A percentile compares a stretch with the other conserved stretches of the same genome.
These are phyloP conservation scores for Stagonosporopsis chrysanthemi DNA, from an alignment of 2,329 filamentous ascomycete species.

Conservation along the genomic window DNA sequence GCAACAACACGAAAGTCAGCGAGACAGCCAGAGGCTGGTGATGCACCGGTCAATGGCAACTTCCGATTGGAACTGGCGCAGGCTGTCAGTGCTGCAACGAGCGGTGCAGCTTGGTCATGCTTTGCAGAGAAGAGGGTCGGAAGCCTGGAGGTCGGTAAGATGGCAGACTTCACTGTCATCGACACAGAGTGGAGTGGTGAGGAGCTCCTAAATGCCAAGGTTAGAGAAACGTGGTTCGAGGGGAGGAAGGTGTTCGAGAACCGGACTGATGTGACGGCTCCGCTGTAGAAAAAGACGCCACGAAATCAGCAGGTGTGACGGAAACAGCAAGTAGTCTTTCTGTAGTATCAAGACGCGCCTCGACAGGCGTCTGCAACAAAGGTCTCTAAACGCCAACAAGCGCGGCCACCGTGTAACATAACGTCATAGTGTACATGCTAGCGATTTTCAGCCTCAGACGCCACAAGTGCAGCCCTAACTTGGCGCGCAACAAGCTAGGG, in stretches of 20 bases:
- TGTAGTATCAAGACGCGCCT: too few relatives aligned
- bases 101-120: conserved; percentile 65
- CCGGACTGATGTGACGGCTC: neutral
- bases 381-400: neutral
- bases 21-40: conserved; percentile 53
- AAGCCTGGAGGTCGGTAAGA: conserved; percentile 59
- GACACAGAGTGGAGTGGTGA: conserved; percentile 60
- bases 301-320: conserved; percentile 6
- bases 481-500: conserved; percentile 6
- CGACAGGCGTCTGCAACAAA: neutral
- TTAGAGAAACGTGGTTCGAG: conserved; percentile 63
- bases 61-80: conserved; percentile 63
- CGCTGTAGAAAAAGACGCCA: conserved; percentile 2
- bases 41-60: conserved; percentile 59
- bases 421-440: conserved; percentile 1
- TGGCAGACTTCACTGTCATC: conserved; percentile 66
- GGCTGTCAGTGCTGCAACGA: conserved; percentile 62
- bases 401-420: neutral
- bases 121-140: conserved; percentile 65
- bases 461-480: conserved; percentile 15
- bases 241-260: conserved; percentile 48
- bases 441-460: conserved; percentile 5
- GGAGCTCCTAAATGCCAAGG: conserved; percentile 55
- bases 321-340: neutral
- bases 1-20: conserved; percentile 66